phyloP scores from a whole-genome alignment of 2,329 filamentous ascomycete species.

The Cyphellophora attinorum region DNA sequence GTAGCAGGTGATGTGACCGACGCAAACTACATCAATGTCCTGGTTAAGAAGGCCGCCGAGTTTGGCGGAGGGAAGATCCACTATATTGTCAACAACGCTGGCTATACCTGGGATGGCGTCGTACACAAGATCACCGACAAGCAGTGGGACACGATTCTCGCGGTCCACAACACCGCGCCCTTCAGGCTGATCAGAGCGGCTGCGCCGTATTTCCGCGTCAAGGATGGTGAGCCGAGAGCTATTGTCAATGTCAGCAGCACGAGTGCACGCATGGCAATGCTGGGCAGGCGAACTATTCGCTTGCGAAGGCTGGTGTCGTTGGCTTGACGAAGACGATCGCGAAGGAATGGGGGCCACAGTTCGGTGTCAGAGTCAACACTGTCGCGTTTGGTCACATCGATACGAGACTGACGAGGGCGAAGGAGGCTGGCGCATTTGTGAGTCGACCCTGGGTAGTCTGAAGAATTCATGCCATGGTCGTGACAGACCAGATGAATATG shows the following conservation, averaged over 20 bases:
- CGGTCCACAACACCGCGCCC: constrained; percentile 73
- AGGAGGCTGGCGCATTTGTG: constrained; percentile 55
- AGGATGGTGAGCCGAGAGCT: constrained; percentile 66
- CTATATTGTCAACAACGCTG: constrained; percentile 85
- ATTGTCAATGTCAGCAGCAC: constrained; percentile 81
- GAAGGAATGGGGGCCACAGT: constrained; percentile 72
- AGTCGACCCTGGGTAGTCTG: too few relatives aligned
- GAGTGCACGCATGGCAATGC: constrained; percentile 74
- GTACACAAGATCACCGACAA: constrained; percentile 60
- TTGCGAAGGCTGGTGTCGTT: constrained; percentile 74
- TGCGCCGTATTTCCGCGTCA: constrained; percentile 78
- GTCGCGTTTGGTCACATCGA: constrained; percentile 75
- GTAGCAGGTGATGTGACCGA: constrained; percentile 70
- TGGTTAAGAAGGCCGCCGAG: constrained; percentile 66
- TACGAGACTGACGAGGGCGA: constrained; percentile 71
- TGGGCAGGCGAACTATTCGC: constrained; percentile 80
- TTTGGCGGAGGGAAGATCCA: constrained; percentile 84
- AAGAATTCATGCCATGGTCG: too few relatives aligned
- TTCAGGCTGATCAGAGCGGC: constrained; percentile 75
- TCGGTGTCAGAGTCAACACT: constrained; percentile 74
- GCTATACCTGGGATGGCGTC: constrained; percentile 87
- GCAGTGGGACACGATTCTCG: constrained; percentile 61
- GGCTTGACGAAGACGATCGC: constrained; percentile 83
- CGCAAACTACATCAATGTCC: constrained; percentile 56
- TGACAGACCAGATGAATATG: too few relatives aligned